Conservation (phyloP, 2,329 filamentous ascomycete species). For the Xylaria multiplex region DNA sequence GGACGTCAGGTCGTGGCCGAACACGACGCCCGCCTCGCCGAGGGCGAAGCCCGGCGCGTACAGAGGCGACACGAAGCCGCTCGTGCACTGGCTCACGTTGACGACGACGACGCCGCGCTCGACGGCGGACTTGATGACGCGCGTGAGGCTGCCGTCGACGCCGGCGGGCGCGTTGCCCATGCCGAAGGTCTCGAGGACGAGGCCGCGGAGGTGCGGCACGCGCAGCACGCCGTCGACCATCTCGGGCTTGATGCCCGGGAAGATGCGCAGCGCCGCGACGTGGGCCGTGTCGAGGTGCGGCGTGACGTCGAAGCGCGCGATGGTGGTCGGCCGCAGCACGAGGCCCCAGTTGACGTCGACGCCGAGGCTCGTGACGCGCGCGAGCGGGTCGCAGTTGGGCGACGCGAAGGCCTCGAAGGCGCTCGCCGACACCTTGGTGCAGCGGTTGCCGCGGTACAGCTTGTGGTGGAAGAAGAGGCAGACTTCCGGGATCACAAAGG, state of each 20-base stretch:
- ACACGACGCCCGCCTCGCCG: constrained; percentile 85
- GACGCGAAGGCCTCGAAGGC: constrained; percentile 88
- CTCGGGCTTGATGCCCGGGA: constrained; percentile 91
- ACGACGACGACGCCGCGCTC: constrained; percentile 85
- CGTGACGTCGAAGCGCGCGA: constrained; percentile 79
- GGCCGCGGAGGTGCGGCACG: constrained; percentile 78
- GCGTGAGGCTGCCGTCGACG: constrained; percentile 79
- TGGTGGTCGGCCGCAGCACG: constrained; percentile 76
- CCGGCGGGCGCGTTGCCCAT: constrained; percentile 91
- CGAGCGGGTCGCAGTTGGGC: constrained; percentile 86
- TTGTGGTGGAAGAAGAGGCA: constrained; percentile 94
- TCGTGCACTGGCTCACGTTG: constrained; percentile 89
- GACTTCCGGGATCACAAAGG: constrained; percentile 92
- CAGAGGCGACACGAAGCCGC: constrained; percentile 79
- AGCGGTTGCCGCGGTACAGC: constrained; percentile 86
- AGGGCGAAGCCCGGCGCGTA: constrained; percentile 82
- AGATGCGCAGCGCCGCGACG: constrained; percentile 88
- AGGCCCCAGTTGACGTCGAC: constrained; percentile 84
- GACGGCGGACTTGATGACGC: constrained; percentile 80
- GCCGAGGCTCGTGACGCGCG: constrained; percentile 81
- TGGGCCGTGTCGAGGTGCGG: constrained; percentile 84
- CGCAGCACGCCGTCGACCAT: constrained; percentile 88
- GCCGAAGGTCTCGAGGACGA: constrained; percentile 91
- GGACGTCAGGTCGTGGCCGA: constrained; percentile 87
- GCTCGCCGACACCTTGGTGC: constrained; percentile 87